Evolutionary conservation across 2,329 filamentous ascomycete genomes (phyloP).

Genomic region (Ascochyta pisi): DNA sequence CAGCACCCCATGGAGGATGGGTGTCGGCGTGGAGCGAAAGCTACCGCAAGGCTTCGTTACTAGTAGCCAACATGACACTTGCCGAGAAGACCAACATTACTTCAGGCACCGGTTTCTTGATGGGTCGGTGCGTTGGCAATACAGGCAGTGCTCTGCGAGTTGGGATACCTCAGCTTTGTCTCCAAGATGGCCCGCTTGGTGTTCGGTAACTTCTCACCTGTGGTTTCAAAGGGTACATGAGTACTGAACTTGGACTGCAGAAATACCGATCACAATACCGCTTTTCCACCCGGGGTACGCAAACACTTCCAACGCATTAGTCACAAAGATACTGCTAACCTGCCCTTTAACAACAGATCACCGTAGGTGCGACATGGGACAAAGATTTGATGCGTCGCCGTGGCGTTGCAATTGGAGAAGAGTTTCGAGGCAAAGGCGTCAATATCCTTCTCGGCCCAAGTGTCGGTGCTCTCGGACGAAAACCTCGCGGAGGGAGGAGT

Average conservation of each 20-base stretch:
- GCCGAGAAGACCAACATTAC: slow-evolving; percentile 83
- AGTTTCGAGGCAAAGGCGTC: slow-evolving; percentile 75
- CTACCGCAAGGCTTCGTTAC: slow-evolving; percentile 70
- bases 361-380: slow-evolving; percentile 75
- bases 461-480: slow-evolving; percentile 74
- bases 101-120: slow-evolving; percentile 72
- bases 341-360: slow-evolving; percentile 41
- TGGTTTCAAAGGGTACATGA: neutral
- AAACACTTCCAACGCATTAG: neutral
- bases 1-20: slow-evolving; percentile 74
- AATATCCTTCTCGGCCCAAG: slow-evolving; percentile 74
- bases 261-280: slow-evolving; percentile 75
- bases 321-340: neutral
- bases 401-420: slow-evolving; percentile 71
- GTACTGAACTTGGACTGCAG: slow-evolving; percentile 1
- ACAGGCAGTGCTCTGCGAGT: slow-evolving; percentile 74
- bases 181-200: slow-evolving; percentile 73
- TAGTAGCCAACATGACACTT: slow-evolving; percentile 78
- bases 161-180: slow-evolving; percentile 70
- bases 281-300: slow-evolving; percentile 76
- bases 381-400: slow-evolving; percentile 74
- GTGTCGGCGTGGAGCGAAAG: slow-evolving; percentile 70
- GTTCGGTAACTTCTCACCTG: slow-evolving; percentile 55
- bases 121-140: slow-evolving; percentile 77
- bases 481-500: slow-evolving; percentile 66